phyloP scores from a whole-genome alignment of 2,329 filamentous ascomycete genomes.

The Sarocladium oryzae region DNA sequence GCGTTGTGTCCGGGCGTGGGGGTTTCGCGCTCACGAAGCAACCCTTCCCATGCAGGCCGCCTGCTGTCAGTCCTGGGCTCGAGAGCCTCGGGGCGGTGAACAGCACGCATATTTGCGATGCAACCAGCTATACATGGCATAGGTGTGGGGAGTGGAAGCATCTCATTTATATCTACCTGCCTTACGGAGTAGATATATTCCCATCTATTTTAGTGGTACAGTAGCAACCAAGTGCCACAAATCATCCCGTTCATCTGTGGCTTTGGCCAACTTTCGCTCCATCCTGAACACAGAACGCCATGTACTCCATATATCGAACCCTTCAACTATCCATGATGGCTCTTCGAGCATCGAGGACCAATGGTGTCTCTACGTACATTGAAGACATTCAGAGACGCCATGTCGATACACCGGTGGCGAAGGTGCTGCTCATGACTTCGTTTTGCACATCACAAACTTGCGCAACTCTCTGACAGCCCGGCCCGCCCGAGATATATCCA shows the following conservation, averaged over 20 bases:
- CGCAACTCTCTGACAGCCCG: neutral
- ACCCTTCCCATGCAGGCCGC: neutral
- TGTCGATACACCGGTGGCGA: no score
- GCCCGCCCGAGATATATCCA: constrained; percentile 2
- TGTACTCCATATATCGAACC: neutral
- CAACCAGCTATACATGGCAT: no score
- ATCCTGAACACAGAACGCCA: neutral
- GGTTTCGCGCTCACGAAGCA: neutral
- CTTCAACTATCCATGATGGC: neutral
- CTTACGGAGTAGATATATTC: no score
- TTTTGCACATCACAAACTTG: neutral
- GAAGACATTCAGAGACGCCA: no score
- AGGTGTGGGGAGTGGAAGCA: no score
- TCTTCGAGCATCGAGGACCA: no score
- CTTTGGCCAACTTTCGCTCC: neutral
- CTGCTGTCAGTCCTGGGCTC: no score
- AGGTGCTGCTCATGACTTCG: no score
- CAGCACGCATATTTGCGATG: no score
- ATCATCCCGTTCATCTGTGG: neutral
- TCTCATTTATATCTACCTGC: no score
- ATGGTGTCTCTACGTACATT: no score
- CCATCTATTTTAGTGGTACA: constrained; percentile 5
- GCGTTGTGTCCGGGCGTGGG: neutral
- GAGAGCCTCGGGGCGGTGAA: no score
- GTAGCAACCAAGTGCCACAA: neutral